Evolutionary conservation across 2,329 filamentous ascomycete genomes (phyloP).

Genomic region (Aspergillus phoenicis): DNA sequence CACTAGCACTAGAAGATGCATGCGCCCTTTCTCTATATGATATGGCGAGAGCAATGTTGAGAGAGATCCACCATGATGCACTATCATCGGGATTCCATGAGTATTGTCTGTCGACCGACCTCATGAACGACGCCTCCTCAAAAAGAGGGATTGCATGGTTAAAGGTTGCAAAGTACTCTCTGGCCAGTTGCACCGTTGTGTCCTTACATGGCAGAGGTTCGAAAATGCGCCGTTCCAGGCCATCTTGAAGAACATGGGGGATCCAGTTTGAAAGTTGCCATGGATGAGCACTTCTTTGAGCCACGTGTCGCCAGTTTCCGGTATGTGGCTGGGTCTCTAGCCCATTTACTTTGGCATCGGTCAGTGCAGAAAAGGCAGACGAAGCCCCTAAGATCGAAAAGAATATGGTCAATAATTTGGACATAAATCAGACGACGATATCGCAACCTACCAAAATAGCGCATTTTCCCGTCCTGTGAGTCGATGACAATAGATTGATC

Average conservation of each 20-base stretch:
- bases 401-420: neutral
- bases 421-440: neutral
- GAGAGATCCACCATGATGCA: conserved; percentile 22
- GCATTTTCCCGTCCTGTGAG: conserved; percentile 20
- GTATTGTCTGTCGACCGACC: conserved; percentile 19
- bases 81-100: conserved; percentile 25
- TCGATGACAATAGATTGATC: conserved; percentile 19
- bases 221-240: conserved; percentile 14
- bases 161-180: conserved; percentile 17
- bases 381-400: conserved; percentile 18
- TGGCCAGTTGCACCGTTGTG: conserved; percentile 11
- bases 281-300: conserved; percentile 7
- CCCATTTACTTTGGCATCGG: neutral
- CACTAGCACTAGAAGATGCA: conserved; percentile 3
- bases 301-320: conserved; percentile 4
- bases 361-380: conserved; percentile 17
- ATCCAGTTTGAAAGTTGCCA: conserved; percentile 21
- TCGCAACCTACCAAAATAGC: conserved; percentile 21
- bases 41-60: conserved; percentile 27
- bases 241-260: conserved; percentile 19
- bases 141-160: conserved; percentile 21
- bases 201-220: conserved; percentile 16
- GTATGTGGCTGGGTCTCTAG: conserved; percentile 7
- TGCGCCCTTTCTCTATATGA: conserved; percentile 21
- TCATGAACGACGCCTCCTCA: conserved; percentile 11